Percentiles rank a stretch among this genome's conserved stretches.
Conservation (phyloP, 1,139 yeast species). For the Geotrichum cucujoidarum region DNA sequence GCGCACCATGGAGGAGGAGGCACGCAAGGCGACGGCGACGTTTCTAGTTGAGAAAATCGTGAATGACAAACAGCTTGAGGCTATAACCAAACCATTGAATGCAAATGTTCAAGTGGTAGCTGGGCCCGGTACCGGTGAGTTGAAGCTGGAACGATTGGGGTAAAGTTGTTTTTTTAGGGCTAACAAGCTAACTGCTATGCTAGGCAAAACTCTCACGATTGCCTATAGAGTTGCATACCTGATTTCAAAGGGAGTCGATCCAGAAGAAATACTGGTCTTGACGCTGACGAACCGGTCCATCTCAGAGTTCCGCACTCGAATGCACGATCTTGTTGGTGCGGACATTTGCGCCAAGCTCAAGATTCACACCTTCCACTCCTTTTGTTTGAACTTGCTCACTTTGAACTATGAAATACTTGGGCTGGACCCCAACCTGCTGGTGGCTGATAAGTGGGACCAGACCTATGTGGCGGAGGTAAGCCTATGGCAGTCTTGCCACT, state of each 20-base stretch:
- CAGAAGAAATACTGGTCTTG: conserved; percentile 67
- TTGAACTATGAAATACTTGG: conserved; percentile 53
- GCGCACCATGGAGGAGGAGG: background rate
- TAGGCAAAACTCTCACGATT: conserved; percentile 77
- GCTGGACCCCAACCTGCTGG: conserved; percentile 41
- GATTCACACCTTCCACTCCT: conserved; percentile 84
- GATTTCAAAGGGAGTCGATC: conserved; percentile 47
- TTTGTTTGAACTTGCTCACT: conserved; percentile 56
- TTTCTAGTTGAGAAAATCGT: conserved; percentile 31
- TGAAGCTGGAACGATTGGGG: no score
- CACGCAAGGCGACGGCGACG: background rate
- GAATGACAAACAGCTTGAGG: conserved; percentile 55
- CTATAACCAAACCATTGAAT: conserved; percentile 52
- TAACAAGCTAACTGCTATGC: background rate
- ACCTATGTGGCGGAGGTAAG: conserved; percentile 40
- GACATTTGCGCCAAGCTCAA: conserved; percentile 42
- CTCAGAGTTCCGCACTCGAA: conserved; percentile 66
- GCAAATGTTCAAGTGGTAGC: conserved; percentile 74
- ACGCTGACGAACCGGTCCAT: conserved; percentile 92
- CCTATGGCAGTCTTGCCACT: background rate
- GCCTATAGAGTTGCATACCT: conserved; percentile 73
- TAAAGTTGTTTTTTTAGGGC: no score
- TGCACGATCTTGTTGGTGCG: conserved; percentile 31
- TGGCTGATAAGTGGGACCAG: conserved; percentile 67
- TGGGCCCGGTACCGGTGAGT: conserved; percentile 72